Conservation (phyloP, 257 asterid genomes). For the Asclepias syriaca region DNA sequence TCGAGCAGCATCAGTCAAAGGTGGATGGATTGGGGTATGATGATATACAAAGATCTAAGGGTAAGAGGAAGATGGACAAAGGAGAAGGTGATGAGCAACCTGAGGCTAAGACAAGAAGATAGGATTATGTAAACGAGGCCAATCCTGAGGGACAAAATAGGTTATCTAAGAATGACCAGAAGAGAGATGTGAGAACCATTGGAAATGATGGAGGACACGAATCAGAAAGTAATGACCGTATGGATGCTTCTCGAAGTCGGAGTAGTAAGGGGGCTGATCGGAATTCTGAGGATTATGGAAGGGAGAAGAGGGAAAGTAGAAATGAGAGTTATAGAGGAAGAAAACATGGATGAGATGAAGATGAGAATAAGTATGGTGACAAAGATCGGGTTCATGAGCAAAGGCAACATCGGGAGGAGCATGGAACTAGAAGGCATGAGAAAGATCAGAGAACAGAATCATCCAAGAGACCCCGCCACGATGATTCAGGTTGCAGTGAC, state of each 20-base stretch:
- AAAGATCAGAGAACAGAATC: slow-evolving; percentile 34
- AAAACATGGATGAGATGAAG: slow-evolving; percentile 52
- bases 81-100: slow-evolving; percentile 31
- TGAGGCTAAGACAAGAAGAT: slow-evolving; percentile 39
- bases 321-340: slow-evolving; percentile 43
- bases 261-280: slow-evolving; percentile 27
- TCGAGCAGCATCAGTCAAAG: slow-evolving; percentile 43
- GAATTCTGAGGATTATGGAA: slow-evolving; percentile 33
- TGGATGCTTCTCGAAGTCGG: slow-evolving; percentile 15
- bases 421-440: slow-evolving; percentile 33
- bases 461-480: slow-evolving; percentile 58
- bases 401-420: slow-evolving; percentile 35
- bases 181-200: slow-evolving; percentile 21
- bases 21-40: slow-evolving; percentile 31
- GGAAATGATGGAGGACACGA: slow-evolving; percentile 21
- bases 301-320: slow-evolving; percentile 38
- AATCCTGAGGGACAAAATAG: slow-evolving; percentile 20
- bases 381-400: slow-evolving; percentile 34
- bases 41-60: slow-evolving; percentile 27
- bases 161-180: slow-evolving; percentile 24
- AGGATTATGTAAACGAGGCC: slow-evolving; percentile 31
- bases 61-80: slow-evolving; percentile 37
- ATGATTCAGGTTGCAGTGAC: slow-evolving; percentile 47
- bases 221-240: slow-evolving; percentile 19
- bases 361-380: slow-evolving; percentile 35